phyloP scores from a whole-genome alignment of 805 yeast genomes.

The Danielozyma ontarioensis region DNA sequence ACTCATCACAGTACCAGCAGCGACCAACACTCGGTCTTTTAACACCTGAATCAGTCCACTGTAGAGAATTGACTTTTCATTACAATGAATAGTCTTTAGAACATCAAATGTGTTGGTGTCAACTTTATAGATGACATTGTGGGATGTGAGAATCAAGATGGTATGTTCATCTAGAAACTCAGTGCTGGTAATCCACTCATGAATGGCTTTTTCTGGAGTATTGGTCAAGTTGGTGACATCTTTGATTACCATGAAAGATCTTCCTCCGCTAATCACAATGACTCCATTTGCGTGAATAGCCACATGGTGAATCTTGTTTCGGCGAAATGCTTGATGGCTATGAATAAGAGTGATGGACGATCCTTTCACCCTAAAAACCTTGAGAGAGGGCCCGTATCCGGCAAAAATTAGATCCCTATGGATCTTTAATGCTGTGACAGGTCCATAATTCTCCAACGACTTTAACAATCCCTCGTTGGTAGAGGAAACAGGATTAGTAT shows the following conservation, averaged over 20 bases:
- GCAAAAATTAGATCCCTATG: constrained; percentile 40
- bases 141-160: constrained; percentile 65
- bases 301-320: constrained; percentile 83
- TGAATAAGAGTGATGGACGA: constrained; percentile 22
- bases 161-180: constrained; percentile 40
- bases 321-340: constrained; percentile 47
- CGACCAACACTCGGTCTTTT: constrained; percentile 44
- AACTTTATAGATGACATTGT: constrained; percentile 52
- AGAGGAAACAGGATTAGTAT: constrained; percentile 11
- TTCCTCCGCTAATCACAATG: constrained; percentile 60
- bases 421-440: constrained; percentile 58
- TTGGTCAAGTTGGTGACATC: constrained; percentile 2
- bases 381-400: constrained; percentile 70
- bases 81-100: constrained; percentile 36
- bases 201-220: constrained; percentile 44
- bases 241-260: constrained; percentile 48
- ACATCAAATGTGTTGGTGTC: constrained; percentile 15
- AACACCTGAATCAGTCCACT: constrained; percentile 69
- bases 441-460: constrained; percentile 48
- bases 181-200: constrained; percentile 77
- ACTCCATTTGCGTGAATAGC: constrained; percentile 27
- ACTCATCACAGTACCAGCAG: constrained; percentile 92
- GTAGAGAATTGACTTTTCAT: constrained; percentile 78
- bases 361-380: constrained; percentile 43
- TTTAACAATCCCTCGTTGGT: constrained; percentile 11